Evolutionary conservation across 441 rosid genomes (phyloP), one percentile per base, ranked within the genome.

Genomic region (Raphanus hybrid): DNA sequence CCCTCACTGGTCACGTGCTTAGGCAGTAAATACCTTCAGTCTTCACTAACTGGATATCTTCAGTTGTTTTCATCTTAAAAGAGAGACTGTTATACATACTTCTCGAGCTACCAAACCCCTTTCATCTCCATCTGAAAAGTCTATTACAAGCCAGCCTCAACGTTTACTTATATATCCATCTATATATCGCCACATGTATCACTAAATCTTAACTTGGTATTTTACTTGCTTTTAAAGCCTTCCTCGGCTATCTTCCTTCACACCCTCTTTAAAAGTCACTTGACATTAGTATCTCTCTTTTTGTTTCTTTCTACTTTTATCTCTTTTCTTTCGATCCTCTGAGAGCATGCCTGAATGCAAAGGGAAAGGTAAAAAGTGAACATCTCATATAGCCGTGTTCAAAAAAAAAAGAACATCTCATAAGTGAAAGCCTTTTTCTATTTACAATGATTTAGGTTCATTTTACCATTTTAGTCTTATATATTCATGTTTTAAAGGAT

Each of bases 341-440:
- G 85, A 79, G 86, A 88, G 96, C 90, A 92, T 89, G 94, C 94
- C 89, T 92, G 91, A 87, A 92, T 94, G 97, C 89, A 96, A 87
- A 89, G 91, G 83, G 94, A 90, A 89, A 94, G 98, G 97, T 91
- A 86, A 76, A 43, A 77, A 76, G 16, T 57, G 60, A 64, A 75
- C 73, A 71, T 76, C 80, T 79, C 48, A n/a, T n/a, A n/a, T n/a
- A n/a, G n/a, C n/a, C n/a, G n/a, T n/a, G n/a, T n/a, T n/a, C n/a
- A n/a, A n/a, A n/a, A n/a, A n/a, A n/a, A n/a, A n/a, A n/a, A n/a
- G n/a, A n/a, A n/a, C n/a, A n/a, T n/a, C n/a, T n/a, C n/a, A n/a
- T n/a, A n/a, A n/a, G n/a, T n/a, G n/a, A n/a, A n/a, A n/a, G n/a
- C 37, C 8, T 26, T 64, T 34, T n/a, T 55, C 66, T 74, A 48